phyloP scores from a whole-genome alignment of 306 rosid species.

The Ammopiptanthus mongolicus region DNA sequence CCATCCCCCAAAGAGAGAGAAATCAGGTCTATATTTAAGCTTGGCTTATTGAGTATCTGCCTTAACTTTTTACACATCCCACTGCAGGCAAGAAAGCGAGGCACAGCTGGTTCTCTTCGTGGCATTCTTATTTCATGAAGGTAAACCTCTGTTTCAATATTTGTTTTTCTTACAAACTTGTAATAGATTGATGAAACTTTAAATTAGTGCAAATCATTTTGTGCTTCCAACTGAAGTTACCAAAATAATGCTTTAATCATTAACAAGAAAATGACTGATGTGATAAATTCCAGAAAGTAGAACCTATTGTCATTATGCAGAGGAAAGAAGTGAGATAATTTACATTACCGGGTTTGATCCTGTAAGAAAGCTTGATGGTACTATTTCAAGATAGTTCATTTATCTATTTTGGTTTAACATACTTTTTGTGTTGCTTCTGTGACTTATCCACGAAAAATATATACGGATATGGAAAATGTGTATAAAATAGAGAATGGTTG shows the following conservation, averaged over 20 bases:
- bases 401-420: background rate
- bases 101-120: slow-evolving; percentile 53
- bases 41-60: background rate
- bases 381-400: background rate
- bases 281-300: background rate
- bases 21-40: background rate
- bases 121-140: slow-evolving; percentile 46
- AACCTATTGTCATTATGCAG: background rate
- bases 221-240: background rate
- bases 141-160: slow-evolving; percentile 10
- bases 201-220: background rate
- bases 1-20: background rate
- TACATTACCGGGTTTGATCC: background rate
- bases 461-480: background rate
- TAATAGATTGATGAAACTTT: background rate
- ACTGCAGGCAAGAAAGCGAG: slow-evolving; percentile 51
- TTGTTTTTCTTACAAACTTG: background rate
- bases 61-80: slow-evolving; percentile 16
- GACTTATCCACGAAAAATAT: background rate
- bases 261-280: background rate
- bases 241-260: background rate
- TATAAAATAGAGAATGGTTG: background rate
- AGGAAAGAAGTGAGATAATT: background rate
- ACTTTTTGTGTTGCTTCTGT: background rate
- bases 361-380: background rate